Conservation (phyloP, 768 basidiomycete genomes). For the Pleurotus salmoneostramineus region DNA sequence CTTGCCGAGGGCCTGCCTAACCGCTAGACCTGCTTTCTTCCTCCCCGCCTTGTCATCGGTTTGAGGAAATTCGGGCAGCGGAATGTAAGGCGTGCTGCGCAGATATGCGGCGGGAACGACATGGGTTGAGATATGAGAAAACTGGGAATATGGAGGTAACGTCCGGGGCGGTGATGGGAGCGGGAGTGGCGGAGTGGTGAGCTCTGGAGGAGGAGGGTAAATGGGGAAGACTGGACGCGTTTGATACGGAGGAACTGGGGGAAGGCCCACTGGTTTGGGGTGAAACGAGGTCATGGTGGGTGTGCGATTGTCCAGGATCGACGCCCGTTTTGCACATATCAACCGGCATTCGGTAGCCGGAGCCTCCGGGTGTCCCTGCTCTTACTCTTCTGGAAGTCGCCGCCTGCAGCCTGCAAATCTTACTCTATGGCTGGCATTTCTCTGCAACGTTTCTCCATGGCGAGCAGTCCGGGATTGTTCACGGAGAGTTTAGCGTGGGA, state of each 20-base stretch:
- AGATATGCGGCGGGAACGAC: conserved; percentile 51
- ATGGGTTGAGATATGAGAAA: conserved; percentile 43
- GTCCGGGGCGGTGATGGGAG: conserved; percentile 35
- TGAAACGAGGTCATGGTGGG: not conserved
- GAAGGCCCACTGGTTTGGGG: not conserved
- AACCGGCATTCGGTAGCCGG: too few species aligned
- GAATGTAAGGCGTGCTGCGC: conserved; percentile 38
- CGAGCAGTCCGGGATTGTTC: too few species aligned
- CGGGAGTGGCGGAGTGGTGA: conserved; percentile 26
- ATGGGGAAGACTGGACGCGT: conserved; percentile 5
- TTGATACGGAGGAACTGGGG: not conserved
- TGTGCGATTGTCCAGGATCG: not conserved
- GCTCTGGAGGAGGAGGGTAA: conserved; percentile 26
- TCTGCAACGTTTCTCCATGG: too few species aligned
- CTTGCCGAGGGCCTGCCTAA: conserved; percentile 20
- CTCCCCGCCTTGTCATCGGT: conserved; percentile 31
- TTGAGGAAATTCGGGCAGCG: conserved; percentile 28
- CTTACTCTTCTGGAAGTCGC: not conserved
- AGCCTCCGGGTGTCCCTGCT: too few species aligned
- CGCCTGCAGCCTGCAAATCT: too few species aligned
- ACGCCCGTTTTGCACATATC: too few species aligned
- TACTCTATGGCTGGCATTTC: too few species aligned
- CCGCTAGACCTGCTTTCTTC: conserved; percentile 19
- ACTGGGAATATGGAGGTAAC: conserved; percentile 30
- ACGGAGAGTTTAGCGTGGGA: too few species aligned